Evolutionary conservation across 257 asterid genomes (phyloP).

Genomic region (Ophiorrhiza pumila): DNA sequence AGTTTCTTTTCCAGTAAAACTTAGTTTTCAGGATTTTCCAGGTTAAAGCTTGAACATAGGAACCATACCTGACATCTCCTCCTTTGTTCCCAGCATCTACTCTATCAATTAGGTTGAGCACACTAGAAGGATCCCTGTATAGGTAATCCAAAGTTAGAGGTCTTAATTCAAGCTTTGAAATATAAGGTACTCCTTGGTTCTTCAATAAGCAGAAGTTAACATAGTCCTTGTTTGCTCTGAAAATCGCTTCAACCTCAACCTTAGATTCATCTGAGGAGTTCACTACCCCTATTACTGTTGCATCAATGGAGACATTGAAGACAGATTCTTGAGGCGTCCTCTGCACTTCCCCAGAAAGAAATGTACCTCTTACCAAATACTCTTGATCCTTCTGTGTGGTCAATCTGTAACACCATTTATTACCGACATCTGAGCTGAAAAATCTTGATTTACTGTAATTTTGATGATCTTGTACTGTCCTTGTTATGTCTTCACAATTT

Average conservation of each 20-base stretch:
- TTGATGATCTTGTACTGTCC: conserved; percentile 24
- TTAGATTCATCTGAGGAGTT: conserved; percentile 15
- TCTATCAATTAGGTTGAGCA: conserved; percentile 49
- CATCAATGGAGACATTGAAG: conserved; percentile 41
- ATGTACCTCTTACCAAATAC: conserved; percentile 50
- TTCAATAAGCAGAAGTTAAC: conserved; percentile 47
- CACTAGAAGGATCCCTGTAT: conserved; percentile 24
- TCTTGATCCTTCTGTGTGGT: conserved; percentile 36
- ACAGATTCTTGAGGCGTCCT: conserved; percentile 22
- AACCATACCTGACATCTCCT: conserved; percentile 42
- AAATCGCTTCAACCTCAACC: conserved; percentile 48
- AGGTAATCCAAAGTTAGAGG: conserved; percentile 37
- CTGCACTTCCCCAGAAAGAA: conserved; percentile 37
- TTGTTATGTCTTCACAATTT: conserved; percentile 36
- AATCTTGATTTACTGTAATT: conserved; percentile 31
- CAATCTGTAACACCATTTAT: conserved; percentile 52
- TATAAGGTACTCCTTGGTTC: conserved; percentile 39
- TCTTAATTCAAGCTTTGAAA: conserved; percentile 49
- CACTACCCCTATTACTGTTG: conserved; percentile 40
- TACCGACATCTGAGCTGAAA: conserved; percentile 32
- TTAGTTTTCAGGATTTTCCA: neutral
- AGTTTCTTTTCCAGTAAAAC: neutral
- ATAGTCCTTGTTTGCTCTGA: conserved; percentile 38
- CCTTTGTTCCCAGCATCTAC: conserved; percentile 39
- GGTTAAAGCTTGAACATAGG: neutral